Percentiles rank a stretch among this genome's conserved stretches.
These are phyloP conservation scores for Chlorella sp. DNA, from an alignment of 139 green algal genomes.

Conservation along the genomic window DNA sequence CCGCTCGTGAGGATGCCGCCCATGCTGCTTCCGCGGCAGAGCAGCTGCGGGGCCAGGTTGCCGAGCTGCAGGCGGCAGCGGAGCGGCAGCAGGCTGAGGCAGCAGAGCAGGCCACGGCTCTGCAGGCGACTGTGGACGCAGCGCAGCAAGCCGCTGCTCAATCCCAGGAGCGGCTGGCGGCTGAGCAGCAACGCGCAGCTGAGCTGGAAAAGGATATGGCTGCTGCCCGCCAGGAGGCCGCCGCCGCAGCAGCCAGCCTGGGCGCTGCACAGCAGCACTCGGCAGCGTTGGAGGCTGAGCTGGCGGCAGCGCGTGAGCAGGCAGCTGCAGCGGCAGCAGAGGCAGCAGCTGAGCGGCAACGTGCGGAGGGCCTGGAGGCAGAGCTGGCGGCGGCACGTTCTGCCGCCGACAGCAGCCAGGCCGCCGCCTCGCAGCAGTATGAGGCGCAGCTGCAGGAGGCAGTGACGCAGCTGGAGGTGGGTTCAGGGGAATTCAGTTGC, in stretches of 20 bases:
- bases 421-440: neutral
- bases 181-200: neutral
- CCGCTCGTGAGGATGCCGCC: neutral
- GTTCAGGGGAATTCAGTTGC: too few relatives aligned
- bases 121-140: neutral
- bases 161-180: neutral
- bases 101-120: neutral
- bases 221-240: neutral
- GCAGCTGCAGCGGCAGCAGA: neutral
- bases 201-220: neutral
- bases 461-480: constrained; percentile 52
- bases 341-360: neutral
- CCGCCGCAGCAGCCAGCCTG: neutral
- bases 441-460: constrained; percentile 26
- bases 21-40: neutral
- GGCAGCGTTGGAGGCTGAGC: neutral
- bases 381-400: neutral
- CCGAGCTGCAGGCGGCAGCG: neutral
- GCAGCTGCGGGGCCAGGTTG: constrained; percentile 3
- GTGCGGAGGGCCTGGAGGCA: neutral
- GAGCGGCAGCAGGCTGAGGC: neutral
- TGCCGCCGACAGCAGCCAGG: neutral
- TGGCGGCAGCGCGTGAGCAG: neutral
- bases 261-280: constrained; percentile 4
- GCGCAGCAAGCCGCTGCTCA: neutral